A percentile compares a stretch with the other conserved stretches of the same genome.
Evolutionary conservation across 2,329 filamentous ascomycete genomes (phyloP).

Genomic region (Fusarium metavorans): DNA sequence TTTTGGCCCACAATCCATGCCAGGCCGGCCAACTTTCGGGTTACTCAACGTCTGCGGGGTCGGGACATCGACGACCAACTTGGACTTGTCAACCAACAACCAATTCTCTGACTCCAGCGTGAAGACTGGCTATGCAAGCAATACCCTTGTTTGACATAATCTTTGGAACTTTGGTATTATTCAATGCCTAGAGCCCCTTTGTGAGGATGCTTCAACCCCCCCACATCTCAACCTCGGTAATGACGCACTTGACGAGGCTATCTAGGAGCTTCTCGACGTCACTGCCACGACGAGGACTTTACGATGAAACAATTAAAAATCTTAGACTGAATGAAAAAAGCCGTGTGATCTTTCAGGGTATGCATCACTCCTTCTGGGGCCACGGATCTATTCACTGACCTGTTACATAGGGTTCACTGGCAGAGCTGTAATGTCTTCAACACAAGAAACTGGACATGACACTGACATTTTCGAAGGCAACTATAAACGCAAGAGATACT

Average conservation of each 20-base stretch:
- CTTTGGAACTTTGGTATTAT: neutral
- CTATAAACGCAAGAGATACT: constrained; percentile 52
- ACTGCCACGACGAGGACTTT: neutral
- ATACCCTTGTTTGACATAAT: neutral
- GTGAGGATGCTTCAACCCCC: neutral
- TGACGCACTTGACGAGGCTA: neutral
- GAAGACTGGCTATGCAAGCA: neutral
- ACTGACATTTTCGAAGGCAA: constrained; percentile 46
- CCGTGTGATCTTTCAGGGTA: constrained; percentile 54
- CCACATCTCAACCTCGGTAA: neutral
- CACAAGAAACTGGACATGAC: neutral
- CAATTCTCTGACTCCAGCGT: neutral
- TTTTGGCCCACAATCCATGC: neutral
- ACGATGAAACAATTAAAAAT: constrained; percentile 48
- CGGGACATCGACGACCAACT: neutral
- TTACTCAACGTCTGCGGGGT: neutral
- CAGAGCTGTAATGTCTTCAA: constrained; percentile 46
- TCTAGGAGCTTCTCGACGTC: neutral
- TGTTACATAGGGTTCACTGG: constrained; percentile 51
- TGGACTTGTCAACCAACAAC: neutral
- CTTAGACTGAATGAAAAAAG: constrained; percentile 44
- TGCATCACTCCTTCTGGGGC: neutral
- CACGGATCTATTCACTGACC: neutral
- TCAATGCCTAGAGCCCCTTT: no score
- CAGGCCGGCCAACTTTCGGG: neutral